Percentiles rank a stretch among this genome's conserved stretches.
These are phyloP conservation scores for Pythium oligandrum DNA, from an alignment of 352 stramenopile species.

Conservation along the genomic window DNA sequence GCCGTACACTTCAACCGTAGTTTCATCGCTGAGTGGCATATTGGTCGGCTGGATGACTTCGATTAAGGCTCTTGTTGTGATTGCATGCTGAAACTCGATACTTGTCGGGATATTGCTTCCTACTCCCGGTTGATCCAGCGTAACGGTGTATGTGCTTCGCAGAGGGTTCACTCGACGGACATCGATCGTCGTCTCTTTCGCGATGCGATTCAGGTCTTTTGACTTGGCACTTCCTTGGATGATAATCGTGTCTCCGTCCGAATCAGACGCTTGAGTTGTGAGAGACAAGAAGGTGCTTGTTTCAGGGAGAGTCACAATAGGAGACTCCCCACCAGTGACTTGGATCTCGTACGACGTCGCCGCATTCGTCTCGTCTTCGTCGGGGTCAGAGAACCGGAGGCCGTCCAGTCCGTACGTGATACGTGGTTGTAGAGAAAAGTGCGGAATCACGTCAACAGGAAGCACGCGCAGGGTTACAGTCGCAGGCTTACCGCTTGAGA, in stretches of 20 bases:
- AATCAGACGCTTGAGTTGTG: conserved; percentile 1
- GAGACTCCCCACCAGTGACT: conserved; percentile 12
- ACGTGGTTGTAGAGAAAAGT: conserved; percentile 11
- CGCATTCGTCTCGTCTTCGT: conserved; percentile 17
- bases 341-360: conserved; percentile 12
- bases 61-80: no score
- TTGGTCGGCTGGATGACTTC: no score
- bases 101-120: no score
- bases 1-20: no score
- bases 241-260: conserved; percentile 5
- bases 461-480: conserved; percentile 7
- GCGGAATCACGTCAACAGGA: conserved; percentile 10
- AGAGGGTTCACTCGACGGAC: conserved; percentile 11
- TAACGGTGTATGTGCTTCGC: conserved; percentile 7
- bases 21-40: no score
- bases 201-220: conserved; percentile 12
- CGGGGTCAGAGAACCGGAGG: conserved; percentile 15
- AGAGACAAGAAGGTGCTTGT: conserved; percentile 11
- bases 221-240: conserved; percentile 15
- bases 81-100: no score
- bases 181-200: conserved; percentile 7
- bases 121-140: conserved; percentile 1
- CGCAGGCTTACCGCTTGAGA: neutral
- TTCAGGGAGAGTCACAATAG: conserved; percentile 8
- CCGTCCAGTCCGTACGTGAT: conserved; percentile 9